Conservation (phyloP, 1,284 basidiomycete species). For the Sphaerobolus stellatus region DNA sequence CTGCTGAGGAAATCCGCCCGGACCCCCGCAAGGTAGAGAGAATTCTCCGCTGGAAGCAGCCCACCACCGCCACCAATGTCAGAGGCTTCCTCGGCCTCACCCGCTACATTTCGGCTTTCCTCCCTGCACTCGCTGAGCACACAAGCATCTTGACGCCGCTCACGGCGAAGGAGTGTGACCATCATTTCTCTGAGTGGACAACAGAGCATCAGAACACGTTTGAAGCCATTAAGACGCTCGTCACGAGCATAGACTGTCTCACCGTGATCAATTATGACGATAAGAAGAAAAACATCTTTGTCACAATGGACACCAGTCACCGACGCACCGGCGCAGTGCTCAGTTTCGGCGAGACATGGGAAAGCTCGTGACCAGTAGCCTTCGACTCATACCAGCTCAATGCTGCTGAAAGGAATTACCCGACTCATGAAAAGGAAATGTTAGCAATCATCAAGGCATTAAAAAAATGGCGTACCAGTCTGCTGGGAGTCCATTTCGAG, state of each 20-base stretch:
- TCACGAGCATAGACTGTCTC: conserved; percentile 25
- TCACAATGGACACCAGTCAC: conserved; percentile 38
- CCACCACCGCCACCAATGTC: conserved; percentile 33
- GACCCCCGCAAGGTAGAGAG: too few species aligned
- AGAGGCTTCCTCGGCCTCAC: conserved; percentile 38
- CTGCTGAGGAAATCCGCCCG: conserved; percentile 28
- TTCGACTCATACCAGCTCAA: too few species aligned
- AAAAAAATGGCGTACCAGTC: too few species aligned
- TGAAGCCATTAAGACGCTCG: conserved; percentile 41
- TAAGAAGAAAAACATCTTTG: too few species aligned
- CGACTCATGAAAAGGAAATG: too few species aligned
- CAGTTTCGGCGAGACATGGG: conserved; percentile 30
- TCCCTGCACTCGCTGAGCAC: conserved; percentile 36
- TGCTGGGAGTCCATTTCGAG: too few species aligned
- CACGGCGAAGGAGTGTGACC: conserved; percentile 26
- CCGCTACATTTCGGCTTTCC: conserved; percentile 34
- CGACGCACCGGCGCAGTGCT: conserved; percentile 32
- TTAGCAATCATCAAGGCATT: too few species aligned
- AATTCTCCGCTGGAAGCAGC: too few species aligned
- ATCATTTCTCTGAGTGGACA: conserved; percentile 24
- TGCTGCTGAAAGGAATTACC: too few species aligned
- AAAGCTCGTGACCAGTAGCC: conserved; percentile 27
- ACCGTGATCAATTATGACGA: conserved; percentile 36
- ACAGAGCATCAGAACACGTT: conserved; percentile 23
- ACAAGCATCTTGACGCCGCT: too few species aligned